These are phyloP conservation scores for Acephala macrosclerotiorum DNA, from an alignment of 2,329 filamentous ascomycete genomes.

Conservation along the genomic window DNA sequence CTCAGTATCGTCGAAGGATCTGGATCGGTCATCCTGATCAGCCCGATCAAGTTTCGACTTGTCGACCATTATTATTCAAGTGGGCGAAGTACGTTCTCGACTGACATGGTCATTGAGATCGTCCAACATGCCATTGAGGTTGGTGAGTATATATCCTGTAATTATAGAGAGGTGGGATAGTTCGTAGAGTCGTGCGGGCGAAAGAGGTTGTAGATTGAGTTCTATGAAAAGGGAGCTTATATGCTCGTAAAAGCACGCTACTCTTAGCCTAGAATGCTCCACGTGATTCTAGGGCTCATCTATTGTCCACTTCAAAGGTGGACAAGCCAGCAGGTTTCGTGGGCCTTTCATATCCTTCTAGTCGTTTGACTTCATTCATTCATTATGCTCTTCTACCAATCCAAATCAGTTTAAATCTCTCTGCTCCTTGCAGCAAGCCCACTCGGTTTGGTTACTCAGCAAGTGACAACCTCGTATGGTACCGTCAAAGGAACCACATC, in stretches of 20 bases:
- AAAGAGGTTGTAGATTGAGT: no score
- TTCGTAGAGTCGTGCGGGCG: no score
- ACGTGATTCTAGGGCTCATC: no score
- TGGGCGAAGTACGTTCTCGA: not conserved
- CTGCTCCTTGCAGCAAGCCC: slow-evolving; percentile 4
- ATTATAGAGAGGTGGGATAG: no score
- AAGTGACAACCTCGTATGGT: slow-evolving; percentile 2
- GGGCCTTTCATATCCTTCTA: not conserved
- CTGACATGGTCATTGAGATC: not conserved
- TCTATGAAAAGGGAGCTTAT: no score
- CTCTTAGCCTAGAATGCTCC: no score
- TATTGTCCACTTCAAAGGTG: not conserved
- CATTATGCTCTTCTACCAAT: not conserved
- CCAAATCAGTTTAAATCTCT: not conserved
- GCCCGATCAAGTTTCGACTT: not conserved
- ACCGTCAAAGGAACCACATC: slow-evolving; percentile 31
- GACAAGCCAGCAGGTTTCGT: not conserved
- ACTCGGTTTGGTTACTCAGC: not conserved
- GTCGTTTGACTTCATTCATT: not conserved
- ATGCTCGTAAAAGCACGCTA: no score
- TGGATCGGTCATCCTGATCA: not conserved
- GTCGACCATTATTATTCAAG: not conserved
- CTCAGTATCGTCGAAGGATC: not conserved
- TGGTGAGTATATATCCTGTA: not conserved
- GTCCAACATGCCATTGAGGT: not conserved